phyloP scores from a whole-genome alignment of 2,329 filamentous ascomycete species.

The Pseudohalonectria lignicola region DNA sequence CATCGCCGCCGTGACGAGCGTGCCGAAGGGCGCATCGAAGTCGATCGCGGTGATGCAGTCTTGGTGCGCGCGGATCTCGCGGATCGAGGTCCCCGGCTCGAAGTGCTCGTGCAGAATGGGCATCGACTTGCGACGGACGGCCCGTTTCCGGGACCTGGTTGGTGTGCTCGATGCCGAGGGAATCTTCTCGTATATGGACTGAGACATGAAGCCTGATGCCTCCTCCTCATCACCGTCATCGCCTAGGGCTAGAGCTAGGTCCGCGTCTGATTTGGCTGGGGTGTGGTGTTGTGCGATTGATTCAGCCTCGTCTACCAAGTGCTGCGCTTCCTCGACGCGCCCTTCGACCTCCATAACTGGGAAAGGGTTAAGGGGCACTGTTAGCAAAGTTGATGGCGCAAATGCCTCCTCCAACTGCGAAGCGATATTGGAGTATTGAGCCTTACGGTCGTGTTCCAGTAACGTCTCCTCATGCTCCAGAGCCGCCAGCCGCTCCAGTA shows the following conservation, averaged over 20 bases:
- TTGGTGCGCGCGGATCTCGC: constrained; percentile 77
- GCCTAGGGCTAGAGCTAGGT: constrained; percentile 37
- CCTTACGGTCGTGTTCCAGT: constrained; percentile 76
- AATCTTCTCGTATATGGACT: constrained; percentile 92
- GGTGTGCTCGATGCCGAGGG: constrained; percentile 43
- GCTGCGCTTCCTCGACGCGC: constrained; percentile 50
- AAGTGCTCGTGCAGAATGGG: constrained; percentile 93
- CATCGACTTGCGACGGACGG: constrained; percentile 69
- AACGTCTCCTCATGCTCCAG: constrained; percentile 86
- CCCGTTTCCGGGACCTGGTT: constrained; percentile 41
- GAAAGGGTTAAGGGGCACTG: background rate
- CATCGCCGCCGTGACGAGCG: constrained; percentile 81
- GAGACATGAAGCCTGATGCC: constrained; percentile 71
- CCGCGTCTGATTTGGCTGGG: constrained; percentile 40
- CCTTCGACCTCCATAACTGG: constrained; percentile 52
- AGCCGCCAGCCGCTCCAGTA: constrained; percentile 73
- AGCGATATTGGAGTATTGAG: no score
- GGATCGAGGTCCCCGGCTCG: constrained; percentile 77
- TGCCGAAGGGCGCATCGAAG: constrained; percentile 96
- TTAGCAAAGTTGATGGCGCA: background rate
- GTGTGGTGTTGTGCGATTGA: constrained; percentile 41
- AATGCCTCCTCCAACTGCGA: background rate
- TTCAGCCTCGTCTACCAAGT: constrained; percentile 46
- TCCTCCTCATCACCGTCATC: constrained; percentile 37
- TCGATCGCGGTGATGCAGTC: constrained; percentile 85